These are phyloP conservation scores for Cylindrotheca fusiformis DNA, from an alignment of 108 stramenopile genomes.

Conservation along the genomic window DNA sequence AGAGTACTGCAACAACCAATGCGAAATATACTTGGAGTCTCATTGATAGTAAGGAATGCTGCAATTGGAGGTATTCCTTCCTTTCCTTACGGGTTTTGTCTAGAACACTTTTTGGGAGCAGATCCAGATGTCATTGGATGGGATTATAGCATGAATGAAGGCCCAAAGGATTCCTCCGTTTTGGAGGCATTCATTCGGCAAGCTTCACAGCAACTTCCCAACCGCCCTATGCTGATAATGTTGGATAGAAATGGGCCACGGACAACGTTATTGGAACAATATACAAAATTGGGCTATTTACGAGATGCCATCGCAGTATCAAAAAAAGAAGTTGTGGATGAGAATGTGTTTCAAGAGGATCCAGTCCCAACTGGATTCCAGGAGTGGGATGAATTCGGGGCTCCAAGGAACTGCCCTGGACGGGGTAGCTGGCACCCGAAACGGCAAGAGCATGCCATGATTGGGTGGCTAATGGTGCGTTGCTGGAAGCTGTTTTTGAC, in stretches of 20 bases:
- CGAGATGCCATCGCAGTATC: constrained; percentile 61
- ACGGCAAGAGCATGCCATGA: constrained; percentile 72
- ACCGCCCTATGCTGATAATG: constrained; percentile 71
- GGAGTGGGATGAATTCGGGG: constrained; percentile 85
- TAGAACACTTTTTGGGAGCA: constrained; percentile 68
- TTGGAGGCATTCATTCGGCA: constrained; percentile 81
- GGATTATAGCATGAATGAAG: constrained; percentile 90
- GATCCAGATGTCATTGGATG: constrained; percentile 73
- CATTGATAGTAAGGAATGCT: constrained; percentile 66
- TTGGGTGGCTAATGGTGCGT: constrained; percentile 62
- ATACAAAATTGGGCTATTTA: constrained; percentile 51
- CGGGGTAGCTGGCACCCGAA: constrained; percentile 84
- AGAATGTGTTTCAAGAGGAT: constrained; percentile 24
- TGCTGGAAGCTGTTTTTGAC: no score
- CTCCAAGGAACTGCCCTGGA: constrained; percentile 67
- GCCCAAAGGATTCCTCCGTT: constrained; percentile 36
- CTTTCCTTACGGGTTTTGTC: constrained; percentile 87
- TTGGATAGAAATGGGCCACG: constrained; percentile 56
- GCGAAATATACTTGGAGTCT: constrained; percentile 33
- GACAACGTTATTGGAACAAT: constrained; percentile 46
- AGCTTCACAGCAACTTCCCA: constrained; percentile 34
- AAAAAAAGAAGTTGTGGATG: constrained; percentile 45
- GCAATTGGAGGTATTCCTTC: constrained; percentile 87
- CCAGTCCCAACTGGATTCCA: constrained; percentile 65
- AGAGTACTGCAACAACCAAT: constrained; percentile 45